Conservation (phyloP, 108 stramenopile genomes). For the Cyclotella sp. region DNA sequence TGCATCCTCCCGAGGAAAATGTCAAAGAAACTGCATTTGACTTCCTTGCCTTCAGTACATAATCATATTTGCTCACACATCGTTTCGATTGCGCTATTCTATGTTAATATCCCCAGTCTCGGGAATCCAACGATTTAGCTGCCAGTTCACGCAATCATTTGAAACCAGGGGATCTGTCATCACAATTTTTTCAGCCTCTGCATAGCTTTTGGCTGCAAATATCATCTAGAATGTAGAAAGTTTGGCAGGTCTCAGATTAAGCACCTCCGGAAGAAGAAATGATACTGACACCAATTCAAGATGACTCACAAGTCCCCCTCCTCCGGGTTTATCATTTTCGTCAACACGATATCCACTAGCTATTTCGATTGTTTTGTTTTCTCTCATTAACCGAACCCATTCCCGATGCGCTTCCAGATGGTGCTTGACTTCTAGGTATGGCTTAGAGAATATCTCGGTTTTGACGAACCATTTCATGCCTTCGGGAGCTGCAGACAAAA, state of each 20-base stretch:
- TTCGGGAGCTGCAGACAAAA: conserved; percentile 22
- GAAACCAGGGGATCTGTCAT: conserved; percentile 53
- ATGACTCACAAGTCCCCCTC: conserved; percentile 53
- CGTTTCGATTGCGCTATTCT: background rate
- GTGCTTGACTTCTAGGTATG: conserved; percentile 54
- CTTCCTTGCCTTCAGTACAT: too few species aligned
- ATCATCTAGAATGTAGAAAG: conserved; percentile 41
- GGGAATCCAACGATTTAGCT: conserved; percentile 65
- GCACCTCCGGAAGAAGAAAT: background rate
- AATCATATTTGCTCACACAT: too few species aligned
- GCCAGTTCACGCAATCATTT: conserved; percentile 65
- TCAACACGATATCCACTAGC: conserved; percentile 67
- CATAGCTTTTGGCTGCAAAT: conserved; percentile 53
- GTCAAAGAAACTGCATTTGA: background rate
- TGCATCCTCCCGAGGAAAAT: background rate
- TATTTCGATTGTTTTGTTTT: conserved; percentile 17
- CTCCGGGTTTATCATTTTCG: conserved; percentile 61
- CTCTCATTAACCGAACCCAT: conserved; percentile 52
- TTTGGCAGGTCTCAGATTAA: background rate
- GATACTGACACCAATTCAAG: background rate
- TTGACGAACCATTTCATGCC: conserved; percentile 70
- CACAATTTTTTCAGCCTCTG: conserved; percentile 49
- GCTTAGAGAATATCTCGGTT: conserved; percentile 59
- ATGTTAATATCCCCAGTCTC: conserved; percentile 60
- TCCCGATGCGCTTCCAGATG: conserved; percentile 60